phyloP scores from a whole-genome alignment of 495 filamentous ascomycete genomes.

The Bathelium albidoporum region DNA sequence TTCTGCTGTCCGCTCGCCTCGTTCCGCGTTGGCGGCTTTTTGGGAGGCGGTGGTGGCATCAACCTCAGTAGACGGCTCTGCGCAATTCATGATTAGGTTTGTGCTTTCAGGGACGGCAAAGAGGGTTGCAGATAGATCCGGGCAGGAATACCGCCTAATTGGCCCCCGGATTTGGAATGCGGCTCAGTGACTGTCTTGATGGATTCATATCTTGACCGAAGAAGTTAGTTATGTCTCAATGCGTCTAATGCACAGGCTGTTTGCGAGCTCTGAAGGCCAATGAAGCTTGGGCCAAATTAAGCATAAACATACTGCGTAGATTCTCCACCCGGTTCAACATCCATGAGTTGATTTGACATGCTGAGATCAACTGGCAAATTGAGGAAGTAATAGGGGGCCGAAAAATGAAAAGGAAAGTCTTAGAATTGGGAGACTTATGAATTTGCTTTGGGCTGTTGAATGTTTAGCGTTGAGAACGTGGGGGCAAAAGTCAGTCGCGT shows the following conservation, averaged over 20 bases:
- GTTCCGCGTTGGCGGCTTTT: slow-evolving; percentile 19
- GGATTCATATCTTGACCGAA: slow-evolving; percentile 48
- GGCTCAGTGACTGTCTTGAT: slow-evolving; percentile 39
- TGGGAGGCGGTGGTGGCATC: slow-evolving; percentile 9
- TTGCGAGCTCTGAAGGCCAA: too few relatives aligned
- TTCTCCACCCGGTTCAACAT: slow-evolving; percentile 54
- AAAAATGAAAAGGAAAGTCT: too few relatives aligned
- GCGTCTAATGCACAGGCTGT: too few relatives aligned
- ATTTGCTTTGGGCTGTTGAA: not conserved
- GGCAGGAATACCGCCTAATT: slow-evolving; percentile 43
- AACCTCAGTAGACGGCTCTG: slow-evolving; percentile 17
- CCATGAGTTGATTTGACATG: slow-evolving; percentile 41
- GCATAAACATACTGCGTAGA: slow-evolving; percentile 47
- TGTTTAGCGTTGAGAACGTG: not conserved
- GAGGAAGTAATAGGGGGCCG: slow-evolving; percentile 20
- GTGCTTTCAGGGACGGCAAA: not conserved
- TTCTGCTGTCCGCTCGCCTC: slow-evolving; percentile 36
- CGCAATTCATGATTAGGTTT: slow-evolving; percentile 5
- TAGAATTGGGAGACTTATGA: not conserved
- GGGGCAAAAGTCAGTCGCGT: not conserved
- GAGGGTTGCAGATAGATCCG: not conserved
- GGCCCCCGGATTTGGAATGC: slow-evolving; percentile 46
- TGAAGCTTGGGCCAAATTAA: too few relatives aligned
- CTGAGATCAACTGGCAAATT: slow-evolving; percentile 14
- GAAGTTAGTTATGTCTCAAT: slow-evolving; percentile 6